Evolutionary conservation across 352 stramenopile genomes (phyloP), one percentile per base, ranked within the genome.

Genomic region (Globisporangium sylvaticum): DNA sequence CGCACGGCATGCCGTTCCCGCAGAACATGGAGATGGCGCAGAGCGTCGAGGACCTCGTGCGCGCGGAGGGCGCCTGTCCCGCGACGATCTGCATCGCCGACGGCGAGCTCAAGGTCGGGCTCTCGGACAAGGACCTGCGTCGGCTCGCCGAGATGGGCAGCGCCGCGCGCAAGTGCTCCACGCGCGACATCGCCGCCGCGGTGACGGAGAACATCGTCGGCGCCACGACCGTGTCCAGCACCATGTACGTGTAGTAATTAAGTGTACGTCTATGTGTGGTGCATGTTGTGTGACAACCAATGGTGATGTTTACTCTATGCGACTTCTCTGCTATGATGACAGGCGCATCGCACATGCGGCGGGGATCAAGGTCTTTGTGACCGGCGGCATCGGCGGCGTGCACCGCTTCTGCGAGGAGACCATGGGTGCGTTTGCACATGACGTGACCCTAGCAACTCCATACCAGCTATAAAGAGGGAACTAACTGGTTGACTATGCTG

Each of bases 1-100:
- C 96, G 34, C 97, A 99, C 77, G 97, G 87, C 55, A 99, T 99
- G 96, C 97, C 97, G 37, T 99, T 93, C 78, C 97, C 97, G 57
- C 81, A 99, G 75, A 99, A 99, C 72, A 70, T 98, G 24, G 69
- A 97, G 63, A 94, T 98, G 77, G 97, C 95, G 9, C 75, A 79
- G 44, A 80, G 91, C 64, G 85, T 99, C 37, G 96, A 98, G 76
- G 67, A 81, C 53, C 91, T 98, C 48, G 84, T 99, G 55, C 80
- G 89, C 31, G 75, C 84, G 10, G 67, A 96, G 22, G 90, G 90
- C 27, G 91, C 91, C 15, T 89, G 84, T 18, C 97, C 97, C 10
- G 97, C 97, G 20, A 99, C 98, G n/a, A 93, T 99, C 66, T 98
- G 96, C 44, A 88, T 99, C n/a, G 84, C 97, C 32, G 78, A 99